Evolutionary conservation across 2,329 filamentous ascomycete species (phyloP).

Genomic region (Pseudogymnoascus sp.): DNA sequence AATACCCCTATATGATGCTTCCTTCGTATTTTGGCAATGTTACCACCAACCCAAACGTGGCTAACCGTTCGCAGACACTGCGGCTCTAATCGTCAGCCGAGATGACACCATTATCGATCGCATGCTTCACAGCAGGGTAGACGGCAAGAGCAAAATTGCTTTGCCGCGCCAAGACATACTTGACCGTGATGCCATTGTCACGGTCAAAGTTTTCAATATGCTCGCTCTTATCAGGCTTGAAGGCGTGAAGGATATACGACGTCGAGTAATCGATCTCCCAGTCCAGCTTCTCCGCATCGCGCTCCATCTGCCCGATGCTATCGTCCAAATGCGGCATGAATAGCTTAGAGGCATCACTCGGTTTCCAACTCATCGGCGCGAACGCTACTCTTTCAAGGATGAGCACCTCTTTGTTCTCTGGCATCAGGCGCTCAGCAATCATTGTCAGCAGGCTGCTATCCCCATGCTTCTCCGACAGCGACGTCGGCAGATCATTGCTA

Average conservation of each 20-base stretch:
- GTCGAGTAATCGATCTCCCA: conserved; percentile 26
- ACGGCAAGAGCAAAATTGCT: conserved; percentile 21
- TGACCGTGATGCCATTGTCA: conserved; percentile 14
- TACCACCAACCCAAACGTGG: background rate
- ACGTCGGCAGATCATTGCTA: background rate
- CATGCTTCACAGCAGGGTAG: conserved; percentile 18
- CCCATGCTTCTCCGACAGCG: background rate
- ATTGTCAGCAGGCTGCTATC: conserved; percentile 21
- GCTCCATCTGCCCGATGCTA: conserved; percentile 6
- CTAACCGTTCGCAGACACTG: background rate
- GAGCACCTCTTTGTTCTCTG: conserved; percentile 21
- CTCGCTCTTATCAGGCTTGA: conserved; percentile 16
- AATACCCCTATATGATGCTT: background rate
- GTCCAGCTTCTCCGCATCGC: conserved; percentile 15
- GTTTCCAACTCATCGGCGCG: conserved; percentile 23
- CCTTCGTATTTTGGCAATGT: background rate
- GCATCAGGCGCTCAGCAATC: conserved; percentile 21
- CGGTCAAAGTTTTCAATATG: background rate
- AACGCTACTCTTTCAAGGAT: conserved; percentile 22
- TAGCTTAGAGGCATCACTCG: conserved; percentile 11
- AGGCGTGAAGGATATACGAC: conserved; percentile 24
- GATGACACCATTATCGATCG: conserved; percentile 12
- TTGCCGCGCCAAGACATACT: conserved; percentile 19
- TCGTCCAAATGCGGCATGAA: conserved; percentile 12
- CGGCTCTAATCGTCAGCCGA: background rate